phyloP scores from a whole-genome alignment of 1,139 yeast species.

The Geotrichum carabidarum region DNA sequence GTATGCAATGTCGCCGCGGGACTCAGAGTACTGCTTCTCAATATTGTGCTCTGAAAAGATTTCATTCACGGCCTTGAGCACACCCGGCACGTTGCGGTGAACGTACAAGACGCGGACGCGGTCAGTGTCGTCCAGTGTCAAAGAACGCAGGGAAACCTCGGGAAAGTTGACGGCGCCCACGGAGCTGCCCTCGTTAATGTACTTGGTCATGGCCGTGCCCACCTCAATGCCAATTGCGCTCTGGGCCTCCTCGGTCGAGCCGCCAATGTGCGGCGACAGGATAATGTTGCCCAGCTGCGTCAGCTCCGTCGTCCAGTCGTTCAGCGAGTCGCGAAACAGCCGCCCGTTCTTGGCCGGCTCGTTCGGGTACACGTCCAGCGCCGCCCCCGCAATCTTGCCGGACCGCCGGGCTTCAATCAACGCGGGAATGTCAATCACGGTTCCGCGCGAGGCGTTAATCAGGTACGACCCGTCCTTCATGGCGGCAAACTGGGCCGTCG shows the following conservation, averaged over 20 bases:
- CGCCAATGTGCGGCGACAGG: slow-evolving; percentile 97
- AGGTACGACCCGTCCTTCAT: slow-evolving; percentile 96
- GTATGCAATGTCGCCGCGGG: slow-evolving; percentile 93
- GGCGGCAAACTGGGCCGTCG: slow-evolving; percentile 86
- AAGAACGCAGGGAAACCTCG: slow-evolving; percentile 86
- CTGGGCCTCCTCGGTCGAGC: slow-evolving; percentile 98
- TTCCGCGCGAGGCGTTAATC: slow-evolving; percentile 95
- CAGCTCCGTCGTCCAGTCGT: slow-evolving; percentile 80
- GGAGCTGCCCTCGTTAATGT: slow-evolving; percentile 95
- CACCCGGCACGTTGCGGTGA: slow-evolving; percentile 99
- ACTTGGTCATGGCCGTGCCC: slow-evolving; percentile 75
- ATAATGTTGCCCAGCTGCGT: slow-evolving; percentile 80
- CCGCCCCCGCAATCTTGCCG: slow-evolving; percentile 96
- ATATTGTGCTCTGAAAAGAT: slow-evolving; percentile 91
- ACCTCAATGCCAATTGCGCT: slow-evolving; percentile 97
- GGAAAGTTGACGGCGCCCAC: slow-evolving; percentile 98
- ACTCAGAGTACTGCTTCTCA: slow-evolving; percentile 95
- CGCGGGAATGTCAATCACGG: slow-evolving; percentile 94
- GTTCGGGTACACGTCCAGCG: slow-evolving; percentile 91
- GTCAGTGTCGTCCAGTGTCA: slow-evolving; percentile 80
- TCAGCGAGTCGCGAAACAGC: slow-evolving; percentile 64
- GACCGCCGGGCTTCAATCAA: slow-evolving; percentile 84
- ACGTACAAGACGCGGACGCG: slow-evolving; percentile 88
- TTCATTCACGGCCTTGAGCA: slow-evolving; percentile 92
- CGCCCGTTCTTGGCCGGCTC: slow-evolving; percentile 98